Conservation (phyloP, 2,329 filamentous ascomycete species). For the Cercospora janseana region DNA sequence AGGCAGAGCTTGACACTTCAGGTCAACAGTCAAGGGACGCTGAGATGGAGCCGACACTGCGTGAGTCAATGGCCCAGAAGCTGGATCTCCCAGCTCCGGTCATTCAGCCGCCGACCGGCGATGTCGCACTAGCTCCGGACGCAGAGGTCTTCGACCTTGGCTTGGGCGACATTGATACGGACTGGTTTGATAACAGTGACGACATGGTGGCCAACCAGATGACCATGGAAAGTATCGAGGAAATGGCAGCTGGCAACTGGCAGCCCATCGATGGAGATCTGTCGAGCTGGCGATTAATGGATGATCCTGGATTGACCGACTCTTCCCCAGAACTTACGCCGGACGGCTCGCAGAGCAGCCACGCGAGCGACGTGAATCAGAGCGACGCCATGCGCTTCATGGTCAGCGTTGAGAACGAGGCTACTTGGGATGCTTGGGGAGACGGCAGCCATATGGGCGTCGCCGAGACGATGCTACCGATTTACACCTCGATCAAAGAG, state of each 20-base stretch:
- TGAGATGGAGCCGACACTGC: constrained; percentile 32
- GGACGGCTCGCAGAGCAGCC: constrained; percentile 38
- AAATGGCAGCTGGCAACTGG: constrained; percentile 5
- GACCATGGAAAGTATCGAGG: constrained; percentile 8
- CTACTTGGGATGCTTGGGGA: constrained; percentile 18
- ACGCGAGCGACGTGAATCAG: constrained; percentile 45
- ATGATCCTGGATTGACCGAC: constrained; percentile 9
- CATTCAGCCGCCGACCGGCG: constrained; percentile 2
- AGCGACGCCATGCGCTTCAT: constrained; percentile 24
- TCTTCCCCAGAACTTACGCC: constrained; percentile 32
- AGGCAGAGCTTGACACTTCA: constrained; percentile 19
- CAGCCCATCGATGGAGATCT: constrained; percentile 9
- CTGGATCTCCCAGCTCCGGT: constrained; percentile 21
- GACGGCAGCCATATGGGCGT: constrained; percentile 18
- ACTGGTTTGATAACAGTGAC: constrained; percentile 3
- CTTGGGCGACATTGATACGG: not conserved
- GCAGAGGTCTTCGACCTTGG: constrained; percentile 18
- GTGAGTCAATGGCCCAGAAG: constrained; percentile 34
- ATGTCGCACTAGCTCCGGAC: constrained; percentile 4
- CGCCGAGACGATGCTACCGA: constrained; percentile 24
- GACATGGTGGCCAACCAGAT: constrained; percentile 11
- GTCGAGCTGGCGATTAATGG: constrained; percentile 6
- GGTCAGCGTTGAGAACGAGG: constrained; percentile 23
- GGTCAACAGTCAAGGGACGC: constrained; percentile 23
- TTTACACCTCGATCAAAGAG: constrained; percentile 26